A percentile compares a stretch with the other conserved stretches of the same genome.
Evolutionary conservation across 192 early-diverging fungal genomes (phyloP).

Genomic region (Coemansia sp.): DNA sequence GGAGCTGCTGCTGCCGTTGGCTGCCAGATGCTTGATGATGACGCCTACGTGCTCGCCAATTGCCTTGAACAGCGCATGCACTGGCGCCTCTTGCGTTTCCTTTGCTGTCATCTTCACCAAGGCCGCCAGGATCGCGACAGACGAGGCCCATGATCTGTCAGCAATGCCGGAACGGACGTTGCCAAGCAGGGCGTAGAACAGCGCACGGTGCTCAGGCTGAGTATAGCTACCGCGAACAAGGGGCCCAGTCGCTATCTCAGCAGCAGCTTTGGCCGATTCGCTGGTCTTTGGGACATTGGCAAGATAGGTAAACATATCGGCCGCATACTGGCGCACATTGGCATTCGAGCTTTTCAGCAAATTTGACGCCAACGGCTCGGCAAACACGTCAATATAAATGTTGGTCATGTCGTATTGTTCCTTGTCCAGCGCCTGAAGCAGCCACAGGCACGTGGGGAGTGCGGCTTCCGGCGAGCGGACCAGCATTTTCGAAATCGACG

Average conservation of each 20-base stretch:
- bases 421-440: conserved; percentile 62
- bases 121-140: conserved; percentile 58
- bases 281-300: conserved; percentile 27
- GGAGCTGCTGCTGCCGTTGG: background rate
- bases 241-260: conserved; percentile 24
- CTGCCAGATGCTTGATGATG: conserved; percentile 33
- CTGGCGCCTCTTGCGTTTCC: conserved; percentile 75
- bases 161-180: conserved; percentile 23
- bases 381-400: conserved; percentile 64
- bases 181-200: conserved; percentile 61
- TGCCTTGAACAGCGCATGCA: conserved; percentile 61
- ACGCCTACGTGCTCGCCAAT: conserved; percentile 58
- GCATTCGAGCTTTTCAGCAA: conserved; percentile 43
- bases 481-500: conserved; percentile 71
- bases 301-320: conserved; percentile 28
- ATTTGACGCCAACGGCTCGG: conserved; percentile 43
- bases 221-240: conserved; percentile 59
- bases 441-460: conserved; percentile 59
- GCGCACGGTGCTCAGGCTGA: conserved; percentile 68
- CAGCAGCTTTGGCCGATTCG: conserved; percentile 17
- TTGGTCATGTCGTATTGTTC: conserved; percentile 56
- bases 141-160: conserved; percentile 35
- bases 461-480: conserved; percentile 85
- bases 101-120: conserved; percentile 69
- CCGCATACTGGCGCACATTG: conserved; percentile 26